Percentiles rank a stretch among this genome's conserved stretches.
Evolutionary conservation across 2,329 filamentous ascomycete genomes (phyloP).

Genomic region (Cytospora piceicola): DNA sequence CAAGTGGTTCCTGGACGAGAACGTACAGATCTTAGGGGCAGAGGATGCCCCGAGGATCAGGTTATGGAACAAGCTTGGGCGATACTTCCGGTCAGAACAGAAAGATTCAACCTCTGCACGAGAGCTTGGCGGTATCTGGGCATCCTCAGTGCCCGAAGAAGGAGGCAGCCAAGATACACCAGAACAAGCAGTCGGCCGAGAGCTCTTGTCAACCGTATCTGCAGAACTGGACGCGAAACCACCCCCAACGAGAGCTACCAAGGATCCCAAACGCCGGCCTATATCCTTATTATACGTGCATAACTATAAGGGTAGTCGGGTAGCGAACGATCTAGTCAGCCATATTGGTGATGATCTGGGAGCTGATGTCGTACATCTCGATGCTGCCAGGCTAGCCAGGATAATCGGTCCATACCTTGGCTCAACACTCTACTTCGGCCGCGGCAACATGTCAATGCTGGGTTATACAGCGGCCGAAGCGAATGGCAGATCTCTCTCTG

Average conservation of each 20-base stretch:
- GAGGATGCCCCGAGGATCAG: slow-evolving; percentile 32
- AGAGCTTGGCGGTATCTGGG: slow-evolving; percentile 22
- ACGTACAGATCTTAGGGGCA: slow-evolving; percentile 48
- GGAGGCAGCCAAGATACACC: slow-evolving; percentile 30
- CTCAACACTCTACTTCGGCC: slow-evolving; percentile 54
- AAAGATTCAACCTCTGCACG: slow-evolving; percentile 14
- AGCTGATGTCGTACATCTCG: slow-evolving; percentile 70
- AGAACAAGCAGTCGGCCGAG: slow-evolving; percentile 34
- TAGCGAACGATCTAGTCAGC: slow-evolving; percentile 37
- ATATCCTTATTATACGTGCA: slow-evolving; percentile 43
- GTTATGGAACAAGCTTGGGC: slow-evolving; percentile 27
- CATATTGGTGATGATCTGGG: slow-evolving; percentile 46
- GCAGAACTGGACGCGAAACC: slow-evolving; percentile 38
- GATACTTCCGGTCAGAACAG: slow-evolving; percentile 1
- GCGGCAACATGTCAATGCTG: slow-evolving; percentile 56
- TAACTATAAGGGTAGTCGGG: slow-evolving; percentile 40
- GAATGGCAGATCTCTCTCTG: slow-evolving; percentile 51
- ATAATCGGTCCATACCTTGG: slow-evolving; percentile 72
- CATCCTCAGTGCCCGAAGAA: slow-evolving; percentile 24
- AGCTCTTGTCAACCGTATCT: slow-evolving; percentile 40
- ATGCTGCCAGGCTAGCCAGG: slow-evolving; percentile 71
- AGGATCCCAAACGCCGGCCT: slow-evolving; percentile 38
- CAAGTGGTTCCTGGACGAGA: slow-evolving; percentile 57
- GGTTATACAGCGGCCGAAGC: slow-evolving; percentile 60
- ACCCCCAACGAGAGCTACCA: slow-evolving; percentile 31